Conservation (phyloP, 75 land plant species). For the Pinus tabuliformis region DNA sequence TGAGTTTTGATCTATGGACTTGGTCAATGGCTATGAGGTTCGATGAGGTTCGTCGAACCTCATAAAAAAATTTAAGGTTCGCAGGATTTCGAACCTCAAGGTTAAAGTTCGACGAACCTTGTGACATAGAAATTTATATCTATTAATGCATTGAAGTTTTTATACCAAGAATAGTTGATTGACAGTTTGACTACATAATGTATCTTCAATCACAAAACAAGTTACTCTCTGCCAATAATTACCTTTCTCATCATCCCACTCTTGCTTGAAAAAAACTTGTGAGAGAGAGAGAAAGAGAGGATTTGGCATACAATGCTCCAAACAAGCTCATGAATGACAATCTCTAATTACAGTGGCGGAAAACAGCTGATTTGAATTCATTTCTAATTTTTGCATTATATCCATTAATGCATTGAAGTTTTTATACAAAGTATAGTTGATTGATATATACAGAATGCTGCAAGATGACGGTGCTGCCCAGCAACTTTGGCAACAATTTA, state of each 20-base stretch:
- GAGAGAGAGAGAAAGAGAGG: background rate
- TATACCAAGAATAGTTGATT: no score
- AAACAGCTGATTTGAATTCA: background rate
- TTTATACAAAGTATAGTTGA: background rate
- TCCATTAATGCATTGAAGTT: background rate
- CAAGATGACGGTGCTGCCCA: no score
- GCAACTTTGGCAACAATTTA: no score
- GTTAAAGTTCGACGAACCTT: no score
- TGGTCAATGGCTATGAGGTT: no score
- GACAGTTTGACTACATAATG: slow-evolving; percentile 62
- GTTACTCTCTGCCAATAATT: background rate
- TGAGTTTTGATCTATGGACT: no score
- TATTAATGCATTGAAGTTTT: no score
- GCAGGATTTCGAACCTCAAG: no score
- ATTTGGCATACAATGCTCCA: background rate
- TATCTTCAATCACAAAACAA: slow-evolving; percentile 50
- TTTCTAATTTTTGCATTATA: background rate
- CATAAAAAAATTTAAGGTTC: no score
- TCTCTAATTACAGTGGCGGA: background rate
- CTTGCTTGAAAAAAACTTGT: background rate
- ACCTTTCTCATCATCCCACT: background rate
- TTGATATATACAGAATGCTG: no score
- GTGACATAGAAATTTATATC: no score
- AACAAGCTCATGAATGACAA: background rate
- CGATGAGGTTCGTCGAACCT: no score